phyloP scores from a whole-genome alignment of 345 rosid species.

The Heritiera fomes region DNA sequence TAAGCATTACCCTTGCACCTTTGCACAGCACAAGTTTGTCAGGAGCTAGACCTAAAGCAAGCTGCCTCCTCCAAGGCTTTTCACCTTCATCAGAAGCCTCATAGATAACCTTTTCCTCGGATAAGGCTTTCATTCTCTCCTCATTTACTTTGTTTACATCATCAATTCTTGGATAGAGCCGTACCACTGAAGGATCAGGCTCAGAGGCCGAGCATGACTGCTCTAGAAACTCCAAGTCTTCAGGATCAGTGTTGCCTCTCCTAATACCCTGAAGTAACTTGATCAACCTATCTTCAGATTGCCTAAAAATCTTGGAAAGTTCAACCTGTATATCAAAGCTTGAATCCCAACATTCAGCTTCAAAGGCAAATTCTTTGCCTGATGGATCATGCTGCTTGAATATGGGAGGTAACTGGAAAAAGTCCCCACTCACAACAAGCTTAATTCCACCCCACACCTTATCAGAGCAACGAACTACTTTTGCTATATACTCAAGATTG shows the following conservation, averaged over 20 bases:
- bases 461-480: conserved; percentile 21
- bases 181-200: conserved; percentile 18
- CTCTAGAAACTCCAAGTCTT: conserved; percentile 14
- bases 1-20: conserved; percentile 23
- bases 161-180: conserved; percentile 21
- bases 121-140: conserved; percentile 15
- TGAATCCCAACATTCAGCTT: conserved; percentile 40
- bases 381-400: background rate
- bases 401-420: conserved; percentile 34
- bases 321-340: conserved; percentile 39
- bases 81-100: conserved; percentile 15
- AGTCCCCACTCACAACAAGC: conserved; percentile 41
- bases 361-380: conserved; percentile 35
- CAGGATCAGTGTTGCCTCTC: conserved; percentile 12
- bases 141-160: conserved; percentile 18
- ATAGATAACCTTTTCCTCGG: background rate
- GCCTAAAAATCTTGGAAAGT: conserved; percentile 36
- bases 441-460: conserved; percentile 44
- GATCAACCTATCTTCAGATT: conserved; percentile 35
- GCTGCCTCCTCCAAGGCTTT: conserved; percentile 15
- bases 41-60: conserved; percentile 14
- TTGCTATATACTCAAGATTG: conserved; percentile 36
- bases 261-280: conserved; percentile 27
- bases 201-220: background rate
- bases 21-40: conserved; percentile 12